Base-by-base conservation (phyloP, 176 grass and related monocot species). In the Calamus simplicifolius region DNA sequence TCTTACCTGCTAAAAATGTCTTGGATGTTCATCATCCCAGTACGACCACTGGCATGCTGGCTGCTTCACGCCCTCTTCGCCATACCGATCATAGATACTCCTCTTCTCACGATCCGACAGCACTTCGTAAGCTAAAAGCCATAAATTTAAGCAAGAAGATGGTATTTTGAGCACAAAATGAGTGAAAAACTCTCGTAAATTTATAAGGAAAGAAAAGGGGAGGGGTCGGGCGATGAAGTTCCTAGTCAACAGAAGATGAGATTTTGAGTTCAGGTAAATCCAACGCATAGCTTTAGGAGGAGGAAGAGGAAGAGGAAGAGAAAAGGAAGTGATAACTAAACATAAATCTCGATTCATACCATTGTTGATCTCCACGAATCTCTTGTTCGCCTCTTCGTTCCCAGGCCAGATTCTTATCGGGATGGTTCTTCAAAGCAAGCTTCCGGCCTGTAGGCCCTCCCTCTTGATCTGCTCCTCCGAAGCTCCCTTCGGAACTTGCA, bases 391-490 rank as follows among this genome's bases (percentile, higher is more conserved):
- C 81, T 98, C 93, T 67, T 98, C 87, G 29, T 98, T 92, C 50
- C 80, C 66, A 15, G 81, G 87, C n/a, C n/a, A n/a, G n/a, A 31
- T 98, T 98, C 74, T 98, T 98, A 52, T 98, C 93, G 0, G 93
- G 93, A 73, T 98, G 93, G 16, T 98, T 92, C 77, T 92, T 91
- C 27, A 98, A 48, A 1, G 93, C 93, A 43, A 98, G 93, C 84
- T 98, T 98, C 78, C 93, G n/a, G n/a, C n/a, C n/a, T 79, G 59
- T 98, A 98, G 0, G 93, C 85, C 55, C 93, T 64, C 81, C 55
- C 93, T 64, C 81, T 98, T 98, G 76, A 98, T 92, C 93, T 98
- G 93, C 62, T 98, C 93, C 48, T 98, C 93, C 2, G 87, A 83
- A n/a, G 93, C 87, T 27, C 93, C 81, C 82, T 85, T 91, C 58